Conservation (phyloP, 805 yeast species). For the Saccharomycopsis selenospora region DNA sequence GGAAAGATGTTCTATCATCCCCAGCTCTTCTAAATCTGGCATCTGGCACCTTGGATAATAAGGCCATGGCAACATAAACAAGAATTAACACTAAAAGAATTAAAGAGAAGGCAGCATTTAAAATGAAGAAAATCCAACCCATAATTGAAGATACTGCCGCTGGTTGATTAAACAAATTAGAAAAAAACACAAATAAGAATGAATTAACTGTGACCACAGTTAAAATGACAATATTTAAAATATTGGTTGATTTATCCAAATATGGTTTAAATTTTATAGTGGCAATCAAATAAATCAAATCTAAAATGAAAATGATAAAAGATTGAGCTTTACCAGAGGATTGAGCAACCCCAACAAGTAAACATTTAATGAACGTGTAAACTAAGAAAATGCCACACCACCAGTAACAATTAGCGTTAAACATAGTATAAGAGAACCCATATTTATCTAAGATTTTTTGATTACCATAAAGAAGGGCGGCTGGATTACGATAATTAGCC, state of each 20-base stretch:
- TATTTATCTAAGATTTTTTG: slow-evolving; percentile 62
- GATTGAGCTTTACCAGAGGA: slow-evolving; percentile 76
- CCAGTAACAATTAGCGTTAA: slow-evolving; percentile 73
- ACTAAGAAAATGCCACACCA: slow-evolving; percentile 61
- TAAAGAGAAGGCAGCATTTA: slow-evolving; percentile 84
- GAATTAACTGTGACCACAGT: slow-evolving; percentile 73
- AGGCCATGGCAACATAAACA: slow-evolving; percentile 52
- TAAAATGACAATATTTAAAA: slow-evolving; percentile 63
- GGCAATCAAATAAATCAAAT: slow-evolving; percentile 58
- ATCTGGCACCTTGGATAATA: slow-evolving; percentile 80
- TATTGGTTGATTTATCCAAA: slow-evolving; percentile 76
- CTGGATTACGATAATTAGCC: slow-evolving; percentile 63
- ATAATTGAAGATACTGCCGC: slow-evolving; percentile 72
- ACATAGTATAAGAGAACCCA: slow-evolving; percentile 89
- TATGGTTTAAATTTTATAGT: slow-evolving; percentile 66
- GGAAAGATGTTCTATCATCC: slow-evolving; percentile 92
- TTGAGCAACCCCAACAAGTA: slow-evolving; percentile 76
- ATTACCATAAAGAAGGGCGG: slow-evolving; percentile 81
- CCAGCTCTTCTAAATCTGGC: slow-evolving; percentile 80
- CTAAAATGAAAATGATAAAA: slow-evolving; percentile 66
- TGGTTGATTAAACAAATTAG: slow-evolving; percentile 76
- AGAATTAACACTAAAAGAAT: slow-evolving; percentile 65
- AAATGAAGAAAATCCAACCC: slow-evolving; percentile 85
- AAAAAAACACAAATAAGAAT: slow-evolving; percentile 77
- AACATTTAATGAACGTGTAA: slow-evolving; percentile 58